These are phyloP conservation scores for Trichosporon faecale DNA, from an alignment of 1,284 basidiomycete species.

Conservation along the genomic window DNA sequence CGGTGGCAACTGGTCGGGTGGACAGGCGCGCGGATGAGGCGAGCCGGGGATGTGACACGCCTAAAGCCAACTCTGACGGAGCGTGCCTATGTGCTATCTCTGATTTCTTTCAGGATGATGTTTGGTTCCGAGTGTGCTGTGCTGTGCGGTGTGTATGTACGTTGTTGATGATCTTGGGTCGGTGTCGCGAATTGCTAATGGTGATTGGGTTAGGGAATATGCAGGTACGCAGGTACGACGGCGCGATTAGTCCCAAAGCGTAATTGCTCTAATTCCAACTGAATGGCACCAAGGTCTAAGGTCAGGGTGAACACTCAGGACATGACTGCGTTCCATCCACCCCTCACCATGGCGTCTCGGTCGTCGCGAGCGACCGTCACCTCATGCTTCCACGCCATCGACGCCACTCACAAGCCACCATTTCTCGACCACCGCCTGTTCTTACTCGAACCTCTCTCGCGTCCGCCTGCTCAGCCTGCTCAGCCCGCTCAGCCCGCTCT, in stretches of 20 bases:
- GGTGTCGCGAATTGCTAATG: background rate
- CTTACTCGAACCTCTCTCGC: background rate
- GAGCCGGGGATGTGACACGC: no score
- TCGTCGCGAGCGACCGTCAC: background rate
- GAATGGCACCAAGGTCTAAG: slow-evolving; percentile 1
- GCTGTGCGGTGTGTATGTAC: no score
- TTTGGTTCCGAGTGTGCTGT: background rate
- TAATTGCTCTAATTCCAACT: background rate
- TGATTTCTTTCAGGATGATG: background rate
- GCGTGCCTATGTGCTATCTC: background rate
- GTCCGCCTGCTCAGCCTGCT: background rate
- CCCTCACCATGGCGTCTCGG: background rate
- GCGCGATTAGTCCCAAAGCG: background rate
- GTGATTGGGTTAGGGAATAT: background rate
- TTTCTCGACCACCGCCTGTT: background rate
- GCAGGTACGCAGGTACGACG: background rate
- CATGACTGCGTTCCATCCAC: background rate
- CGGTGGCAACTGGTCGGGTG: background rate
- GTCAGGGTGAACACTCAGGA: background rate
- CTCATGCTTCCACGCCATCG: slow-evolving; percentile 1
- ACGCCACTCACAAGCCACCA: background rate
- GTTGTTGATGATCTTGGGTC: background rate
- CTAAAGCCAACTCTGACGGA: background rate
- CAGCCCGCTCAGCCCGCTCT: no score
- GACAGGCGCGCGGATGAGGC: background rate